Percentiles rank a stretch among this genome's conserved stretches.
Conservation (phyloP, 2,329 filamentous ascomycete species). For the Tympanopsis confertula region DNA sequence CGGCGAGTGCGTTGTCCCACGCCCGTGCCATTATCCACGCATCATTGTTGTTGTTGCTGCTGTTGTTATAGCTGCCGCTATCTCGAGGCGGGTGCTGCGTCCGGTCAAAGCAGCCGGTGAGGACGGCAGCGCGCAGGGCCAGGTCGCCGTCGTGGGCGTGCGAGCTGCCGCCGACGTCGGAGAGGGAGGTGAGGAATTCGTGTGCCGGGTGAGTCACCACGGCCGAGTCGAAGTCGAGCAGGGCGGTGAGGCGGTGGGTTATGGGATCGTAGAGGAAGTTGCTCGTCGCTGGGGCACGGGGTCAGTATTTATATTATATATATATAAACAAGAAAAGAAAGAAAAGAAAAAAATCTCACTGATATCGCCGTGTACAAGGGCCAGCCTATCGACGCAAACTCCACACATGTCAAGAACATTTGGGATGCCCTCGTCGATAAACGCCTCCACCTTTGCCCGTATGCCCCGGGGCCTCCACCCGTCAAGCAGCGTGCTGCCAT, state of each 20-base stretch:
- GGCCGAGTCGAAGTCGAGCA: conserved; percentile 16
- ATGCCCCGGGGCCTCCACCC: conserved; percentile 10
- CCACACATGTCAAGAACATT: conserved; percentile 3
- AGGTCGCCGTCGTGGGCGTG: background rate
- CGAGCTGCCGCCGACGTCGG: conserved; percentile 8
- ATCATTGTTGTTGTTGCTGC: background rate
- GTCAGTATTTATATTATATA: too few species aligned
- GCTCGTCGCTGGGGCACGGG: conserved; percentile 10
- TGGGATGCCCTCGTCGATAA: conserved; percentile 5
- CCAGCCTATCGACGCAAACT: conserved; percentile 6
- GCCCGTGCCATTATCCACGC: background rate
- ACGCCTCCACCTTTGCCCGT: conserved; percentile 5
- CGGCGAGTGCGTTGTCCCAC: background rate
- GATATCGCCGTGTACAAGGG: conserved; percentile 13
- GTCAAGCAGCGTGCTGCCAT: conserved; percentile 5
- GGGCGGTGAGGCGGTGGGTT: conserved; percentile 9
- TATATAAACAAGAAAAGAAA: too few species aligned
- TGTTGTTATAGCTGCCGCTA: too few species aligned
- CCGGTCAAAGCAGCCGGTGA: background rate
- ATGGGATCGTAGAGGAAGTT: conserved; percentile 12
- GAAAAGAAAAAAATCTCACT: too few species aligned
- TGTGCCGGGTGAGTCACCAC: conserved; percentile 10
- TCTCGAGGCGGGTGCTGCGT: too few species aligned
- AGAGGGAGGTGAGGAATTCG: conserved; percentile 11
- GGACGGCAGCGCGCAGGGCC: conserved; percentile 1